Evolutionary conservation across 768 basidiomycete species (phyloP).

Genomic region (Psilocybe sp.): DNA sequence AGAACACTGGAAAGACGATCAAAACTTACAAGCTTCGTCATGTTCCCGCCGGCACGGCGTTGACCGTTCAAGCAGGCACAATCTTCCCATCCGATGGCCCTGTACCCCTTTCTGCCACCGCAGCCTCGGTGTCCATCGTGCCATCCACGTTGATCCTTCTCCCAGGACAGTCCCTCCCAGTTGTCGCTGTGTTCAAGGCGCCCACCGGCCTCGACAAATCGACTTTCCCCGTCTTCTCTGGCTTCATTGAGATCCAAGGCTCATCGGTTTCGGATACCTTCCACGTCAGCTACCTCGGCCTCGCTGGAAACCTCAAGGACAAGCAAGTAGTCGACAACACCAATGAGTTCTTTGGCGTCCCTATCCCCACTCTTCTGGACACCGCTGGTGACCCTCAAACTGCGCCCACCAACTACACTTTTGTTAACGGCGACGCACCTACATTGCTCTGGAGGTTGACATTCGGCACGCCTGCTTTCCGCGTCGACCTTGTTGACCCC

Average conservation of each 20-base stretch:
- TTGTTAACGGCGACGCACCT: constrained; percentile 39
- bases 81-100: constrained; percentile 45
- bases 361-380: constrained; percentile 41
- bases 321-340: constrained; percentile 53
- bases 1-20: constrained; percentile 40
- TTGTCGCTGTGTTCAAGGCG: constrained; percentile 43
- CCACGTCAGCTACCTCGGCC: constrained; percentile 47
- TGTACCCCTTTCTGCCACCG: constrained; percentile 42
- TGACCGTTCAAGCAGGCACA: constrained; percentile 39
- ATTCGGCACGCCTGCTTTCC: constrained; percentile 48
- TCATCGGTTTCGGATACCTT: constrained; percentile 27
- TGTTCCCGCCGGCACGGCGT: constrained; percentile 54
- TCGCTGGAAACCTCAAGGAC: constrained; percentile 39
- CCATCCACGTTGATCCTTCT: constrained; percentile 40
- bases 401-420: constrained; percentile 43
- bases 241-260: constrained; percentile 48
- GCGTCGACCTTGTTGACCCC: constrained; percentile 46
- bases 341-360: constrained; percentile 41
- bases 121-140: constrained; percentile 47
- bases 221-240: constrained; percentile 57
- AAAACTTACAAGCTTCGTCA: constrained; percentile 50
- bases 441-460: constrained; percentile 38
- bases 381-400: constrained; percentile 37
- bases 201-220: constrained; percentile 42
- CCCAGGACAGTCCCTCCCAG: constrained; percentile 37